Evolutionary conservation across 2,329 filamentous ascomycete genomes (phyloP).

Genomic region (Ascosphaera aggregata): DNA sequence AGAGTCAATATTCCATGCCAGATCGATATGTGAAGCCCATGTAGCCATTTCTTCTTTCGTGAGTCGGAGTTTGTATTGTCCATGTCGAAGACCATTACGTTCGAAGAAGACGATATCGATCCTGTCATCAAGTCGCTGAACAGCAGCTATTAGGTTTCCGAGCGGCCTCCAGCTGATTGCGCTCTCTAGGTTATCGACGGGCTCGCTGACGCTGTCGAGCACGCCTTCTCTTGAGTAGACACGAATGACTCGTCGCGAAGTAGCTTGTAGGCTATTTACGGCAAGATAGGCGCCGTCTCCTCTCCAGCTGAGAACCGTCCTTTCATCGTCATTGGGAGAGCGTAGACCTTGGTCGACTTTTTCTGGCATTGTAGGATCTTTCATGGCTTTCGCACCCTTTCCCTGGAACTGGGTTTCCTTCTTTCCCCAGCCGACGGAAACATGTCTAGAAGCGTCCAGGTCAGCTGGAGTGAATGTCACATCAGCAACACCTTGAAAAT

Average conservation of each 20-base stretch:
- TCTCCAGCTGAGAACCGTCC: conserved; percentile 64
- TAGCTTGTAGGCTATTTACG: conserved; percentile 52
- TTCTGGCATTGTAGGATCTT: conserved; percentile 88
- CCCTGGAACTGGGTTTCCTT: conserved; percentile 96
- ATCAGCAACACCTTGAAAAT: conserved; percentile 66
- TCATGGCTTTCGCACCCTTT: conserved; percentile 60
- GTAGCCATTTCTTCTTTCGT: conserved; percentile 33
- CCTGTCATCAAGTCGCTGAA: conserved; percentile 46
- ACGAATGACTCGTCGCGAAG: conserved; percentile 52
- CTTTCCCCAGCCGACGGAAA: conserved; percentile 96
- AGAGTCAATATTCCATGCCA: conserved; percentile 84
- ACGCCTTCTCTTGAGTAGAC: conserved; percentile 79
- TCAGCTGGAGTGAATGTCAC: conserved; percentile 50
- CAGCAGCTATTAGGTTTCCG: conserved; percentile 73
- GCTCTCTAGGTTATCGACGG: conserved; percentile 74
- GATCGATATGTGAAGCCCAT: conserved; percentile 33
- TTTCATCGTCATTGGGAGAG: conserved; percentile 48
- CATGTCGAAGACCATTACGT: conserved; percentile 89
- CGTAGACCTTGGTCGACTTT: conserved; percentile 64
- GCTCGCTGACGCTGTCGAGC: conserved; percentile 83
- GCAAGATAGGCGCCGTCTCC: conserved; percentile 85
- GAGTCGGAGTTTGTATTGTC: conserved; percentile 62
- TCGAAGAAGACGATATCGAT: conserved; percentile 87
- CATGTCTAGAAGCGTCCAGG: conserved; percentile 71
- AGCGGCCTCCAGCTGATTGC: conserved; percentile 76